Evolutionary conservation across 495 filamentous ascomycete genomes (phyloP).

Genomic region (Entonaema liquescens): DNA sequence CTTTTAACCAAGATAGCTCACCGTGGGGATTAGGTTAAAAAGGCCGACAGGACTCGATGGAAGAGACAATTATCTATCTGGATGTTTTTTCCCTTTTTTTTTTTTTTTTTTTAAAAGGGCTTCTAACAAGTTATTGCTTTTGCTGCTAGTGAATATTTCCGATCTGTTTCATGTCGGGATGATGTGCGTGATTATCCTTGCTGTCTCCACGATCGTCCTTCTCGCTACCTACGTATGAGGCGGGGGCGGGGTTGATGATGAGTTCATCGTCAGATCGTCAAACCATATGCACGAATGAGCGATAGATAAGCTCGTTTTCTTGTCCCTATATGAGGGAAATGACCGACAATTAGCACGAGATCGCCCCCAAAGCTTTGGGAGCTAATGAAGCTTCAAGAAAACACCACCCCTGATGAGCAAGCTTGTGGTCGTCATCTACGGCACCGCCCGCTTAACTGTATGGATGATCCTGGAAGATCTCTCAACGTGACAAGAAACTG

Average conservation of each 20-base stretch:
- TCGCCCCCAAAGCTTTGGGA: conserved; percentile 6
- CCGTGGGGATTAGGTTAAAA: conserved; percentile 15
- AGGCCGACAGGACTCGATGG: conserved; percentile 8
- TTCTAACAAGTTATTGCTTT: not conserved
- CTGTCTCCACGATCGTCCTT: conserved; percentile 39
- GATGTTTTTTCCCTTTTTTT: too few relatives aligned
- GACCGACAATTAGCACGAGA: conserved; percentile 19
- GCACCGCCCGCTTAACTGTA: conserved; percentile 35
- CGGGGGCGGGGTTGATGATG: conserved; percentile 42
- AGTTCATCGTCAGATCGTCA: conserved; percentile 44
- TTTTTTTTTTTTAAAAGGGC: not conserved
- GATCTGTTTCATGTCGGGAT: conserved; percentile 41
- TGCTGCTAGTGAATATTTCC: conserved; percentile 25
- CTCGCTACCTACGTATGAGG: conserved; percentile 30
- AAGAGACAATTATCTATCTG: not conserved
- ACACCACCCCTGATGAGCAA: conserved; percentile 4
- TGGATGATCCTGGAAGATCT: conserved; percentile 28
- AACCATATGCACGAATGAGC: conserved; percentile 37
- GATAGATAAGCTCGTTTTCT: conserved; percentile 28
- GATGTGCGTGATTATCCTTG: conserved; percentile 44
- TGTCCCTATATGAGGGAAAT: conserved; percentile 13
- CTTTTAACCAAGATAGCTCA: conserved; percentile 9
- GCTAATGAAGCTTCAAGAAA: conserved; percentile 18
- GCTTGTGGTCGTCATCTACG: conserved; percentile 30
- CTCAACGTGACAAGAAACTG: conserved; percentile 15